Conservation (phyloP, 345 rosid genomes). For the Salix suchowensis region DNA sequence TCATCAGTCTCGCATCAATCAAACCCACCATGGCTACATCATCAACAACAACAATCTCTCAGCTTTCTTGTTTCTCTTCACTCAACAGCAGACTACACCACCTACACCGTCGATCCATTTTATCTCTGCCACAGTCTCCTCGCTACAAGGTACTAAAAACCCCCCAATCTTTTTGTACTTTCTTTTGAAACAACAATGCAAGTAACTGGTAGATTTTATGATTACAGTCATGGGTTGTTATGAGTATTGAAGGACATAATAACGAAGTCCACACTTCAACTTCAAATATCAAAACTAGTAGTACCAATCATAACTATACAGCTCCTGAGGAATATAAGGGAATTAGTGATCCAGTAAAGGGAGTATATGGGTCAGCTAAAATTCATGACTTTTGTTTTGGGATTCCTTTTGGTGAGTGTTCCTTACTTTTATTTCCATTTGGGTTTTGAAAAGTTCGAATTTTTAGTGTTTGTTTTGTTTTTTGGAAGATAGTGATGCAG, state of each 20-base stretch:
- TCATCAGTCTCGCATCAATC: not conserved
- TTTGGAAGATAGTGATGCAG: not conserved
- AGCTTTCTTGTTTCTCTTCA: constrained; percentile 59
- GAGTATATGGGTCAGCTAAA: constrained; percentile 53
- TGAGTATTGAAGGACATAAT: constrained; percentile 46
- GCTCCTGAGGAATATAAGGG: constrained; percentile 30
- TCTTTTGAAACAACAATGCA: not conserved
- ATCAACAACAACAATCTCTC: constrained; percentile 42
- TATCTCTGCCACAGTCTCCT: constrained; percentile 4
- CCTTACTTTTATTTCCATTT: not conserved
- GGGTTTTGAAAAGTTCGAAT: not conserved
- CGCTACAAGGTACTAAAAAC: constrained; percentile 42
- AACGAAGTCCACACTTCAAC: constrained; percentile 16
- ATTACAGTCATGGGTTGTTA: constrained; percentile 41
- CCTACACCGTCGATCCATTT: constrained; percentile 32
- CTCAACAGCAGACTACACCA: constrained; percentile 40
- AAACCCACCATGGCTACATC: constrained; percentile 3
- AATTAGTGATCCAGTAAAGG: constrained; percentile 21
- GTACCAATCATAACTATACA: constrained; percentile 23
- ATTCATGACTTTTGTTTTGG: constrained; percentile 95
- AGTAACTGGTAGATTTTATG: not conserved
- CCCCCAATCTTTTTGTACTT: not conserved
- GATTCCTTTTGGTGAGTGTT: constrained; percentile 81
- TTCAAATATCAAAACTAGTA: constrained; percentile 25
- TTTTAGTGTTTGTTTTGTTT: not conserved